Evolutionary conservation across 257 asterid genomes (phyloP).

Genomic region (Craterostigma plantagineum): DNA sequence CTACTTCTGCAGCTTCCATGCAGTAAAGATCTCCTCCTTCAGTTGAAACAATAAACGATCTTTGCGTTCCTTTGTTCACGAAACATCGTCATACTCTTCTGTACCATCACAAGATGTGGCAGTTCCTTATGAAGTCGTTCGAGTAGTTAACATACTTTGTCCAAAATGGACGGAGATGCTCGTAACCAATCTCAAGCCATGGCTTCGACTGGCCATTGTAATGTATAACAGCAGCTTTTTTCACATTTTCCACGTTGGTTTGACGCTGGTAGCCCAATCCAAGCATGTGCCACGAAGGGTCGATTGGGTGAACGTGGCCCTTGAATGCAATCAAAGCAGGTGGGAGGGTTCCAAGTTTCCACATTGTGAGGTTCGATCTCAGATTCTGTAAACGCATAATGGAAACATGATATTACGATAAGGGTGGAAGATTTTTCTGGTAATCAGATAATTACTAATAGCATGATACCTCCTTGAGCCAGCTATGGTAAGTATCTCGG

Average conservation of each 20-base stretch:
- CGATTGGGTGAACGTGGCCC: slow-evolving; percentile 49
- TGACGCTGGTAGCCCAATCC: slow-evolving; percentile 59
- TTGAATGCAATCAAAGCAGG: slow-evolving; percentile 64
- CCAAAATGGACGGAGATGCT: slow-evolving; percentile 69
- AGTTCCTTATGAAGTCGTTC: slow-evolving; percentile 36
- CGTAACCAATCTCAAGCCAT: slow-evolving; percentile 56
- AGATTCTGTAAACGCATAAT: slow-evolving; percentile 31
- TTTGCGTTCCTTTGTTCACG: too few relatives aligned
- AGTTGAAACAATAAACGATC: too few relatives aligned
- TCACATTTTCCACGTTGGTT: slow-evolving; percentile 15
- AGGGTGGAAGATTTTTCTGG: too few relatives aligned
- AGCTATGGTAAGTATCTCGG: slow-evolving; percentile 62
- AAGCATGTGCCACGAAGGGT: slow-evolving; percentile 63
- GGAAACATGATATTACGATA: too few relatives aligned
- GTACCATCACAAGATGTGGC: slow-evolving; percentile 52
- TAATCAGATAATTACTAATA: too few relatives aligned
- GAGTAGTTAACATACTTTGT: slow-evolving; percentile 48
- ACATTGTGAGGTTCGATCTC: slow-evolving; percentile 43
- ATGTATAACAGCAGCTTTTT: slow-evolving; percentile 27
- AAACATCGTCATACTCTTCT: too few relatives aligned
- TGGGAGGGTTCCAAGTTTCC: slow-evolving; percentile 68
- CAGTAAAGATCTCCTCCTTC: too few relatives aligned
- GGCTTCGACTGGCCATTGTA: slow-evolving; percentile 66
- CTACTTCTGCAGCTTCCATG: too few relatives aligned
- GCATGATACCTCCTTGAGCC: slow-evolving; percentile 64